Evolutionary conservation across 257 asterid genomes (phyloP), one percentile per base, ranked within the genome.

Genomic region (Catharanthus roseus): DNA sequence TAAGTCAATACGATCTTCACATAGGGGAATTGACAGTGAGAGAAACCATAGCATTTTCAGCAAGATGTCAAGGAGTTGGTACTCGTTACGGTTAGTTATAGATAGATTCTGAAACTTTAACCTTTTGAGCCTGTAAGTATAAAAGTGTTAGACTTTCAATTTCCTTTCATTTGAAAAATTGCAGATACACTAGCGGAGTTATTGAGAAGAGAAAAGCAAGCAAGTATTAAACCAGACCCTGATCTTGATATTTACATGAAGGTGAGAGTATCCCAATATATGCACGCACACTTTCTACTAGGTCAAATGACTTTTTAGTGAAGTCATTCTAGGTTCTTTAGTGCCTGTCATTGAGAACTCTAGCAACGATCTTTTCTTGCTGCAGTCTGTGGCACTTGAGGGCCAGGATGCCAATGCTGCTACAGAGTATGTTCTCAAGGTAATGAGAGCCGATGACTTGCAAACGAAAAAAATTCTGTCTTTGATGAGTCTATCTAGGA

Each of bases 11-110:
- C 72, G 97, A 91, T 81, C 84, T 89, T 72, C 97, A 91, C 50
- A 86, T 91, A 26, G 95, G 93, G 72, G 96, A 91, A 78, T 1
- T 91, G 90, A 91, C 97, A 29, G 97, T 91, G 65, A 73, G 97
- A 75, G 97, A 91, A 78, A 91, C 97, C 16, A 50, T 91, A 70
- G 91, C 90, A 19, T 91, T 91, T 83, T 91, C 96, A 1, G 97
- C 96, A 49, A 86, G 96, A 85, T 91, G 97, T 67, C 97, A 91
- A 83, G 97, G 97, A 72, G 90, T 91, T 64, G 97, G 97, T 29
- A 73, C 85, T 61, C 90, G 95, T 74, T 90, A 89, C 74, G 91
- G 97, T 91, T 36, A 26, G 78, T 72, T 42, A 36, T 12, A 65
- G 44, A 28, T 34, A 12, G 23, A 34, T 38, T 41, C 33, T 41